Conservation (phyloP, 495 filamentous ascomycete genomes). For the Podospora didyma region DNA sequence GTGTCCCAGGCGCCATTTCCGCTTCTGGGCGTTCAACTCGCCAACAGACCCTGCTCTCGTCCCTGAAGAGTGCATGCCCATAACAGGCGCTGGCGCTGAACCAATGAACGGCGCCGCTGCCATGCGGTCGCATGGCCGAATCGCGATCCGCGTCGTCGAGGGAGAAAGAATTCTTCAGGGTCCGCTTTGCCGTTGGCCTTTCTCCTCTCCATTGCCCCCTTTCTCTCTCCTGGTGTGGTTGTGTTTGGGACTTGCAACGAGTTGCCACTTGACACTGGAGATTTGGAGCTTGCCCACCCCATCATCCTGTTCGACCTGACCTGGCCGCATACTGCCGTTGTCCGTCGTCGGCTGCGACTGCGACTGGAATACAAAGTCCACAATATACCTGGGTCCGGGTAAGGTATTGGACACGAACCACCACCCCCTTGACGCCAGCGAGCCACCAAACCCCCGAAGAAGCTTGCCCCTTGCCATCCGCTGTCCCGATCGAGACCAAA, state of each 20-base stretch:
- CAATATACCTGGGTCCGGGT: too few species aligned
- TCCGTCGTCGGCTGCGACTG: neutral
- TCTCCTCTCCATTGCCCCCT: constrained; percentile 1
- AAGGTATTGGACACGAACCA: constrained; percentile 2
- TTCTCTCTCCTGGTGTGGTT: neutral
- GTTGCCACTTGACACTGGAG: constrained; percentile 6
- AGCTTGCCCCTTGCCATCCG: neutral
- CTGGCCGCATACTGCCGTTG: neutral
- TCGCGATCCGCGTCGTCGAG: neutral
- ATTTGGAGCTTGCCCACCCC: neutral
- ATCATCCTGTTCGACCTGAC: neutral
- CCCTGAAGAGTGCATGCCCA: constrained; percentile 25
- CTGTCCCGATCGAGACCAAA: neutral
- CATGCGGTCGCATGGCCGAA: neutral
- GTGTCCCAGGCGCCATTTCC: neutral
- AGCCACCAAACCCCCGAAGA: neutral
- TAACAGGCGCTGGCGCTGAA: constrained; percentile 19
- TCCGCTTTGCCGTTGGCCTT: constrained; percentile 1
- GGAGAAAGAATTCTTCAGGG: constrained; percentile 1
- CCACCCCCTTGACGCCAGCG: neutral
- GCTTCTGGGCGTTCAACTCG: neutral
- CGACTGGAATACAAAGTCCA: constrained; percentile 11
- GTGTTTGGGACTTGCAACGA: too few species aligned
- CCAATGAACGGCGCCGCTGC: constrained; percentile 16
- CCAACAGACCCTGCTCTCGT: neutral